A percentile compares a stretch with the other conserved stretches of the same genome.
These are phyloP conservation scores for Vigna reflexopilosa DNA, from an alignment of 306 rosid species.

Conservation along the genomic window DNA sequence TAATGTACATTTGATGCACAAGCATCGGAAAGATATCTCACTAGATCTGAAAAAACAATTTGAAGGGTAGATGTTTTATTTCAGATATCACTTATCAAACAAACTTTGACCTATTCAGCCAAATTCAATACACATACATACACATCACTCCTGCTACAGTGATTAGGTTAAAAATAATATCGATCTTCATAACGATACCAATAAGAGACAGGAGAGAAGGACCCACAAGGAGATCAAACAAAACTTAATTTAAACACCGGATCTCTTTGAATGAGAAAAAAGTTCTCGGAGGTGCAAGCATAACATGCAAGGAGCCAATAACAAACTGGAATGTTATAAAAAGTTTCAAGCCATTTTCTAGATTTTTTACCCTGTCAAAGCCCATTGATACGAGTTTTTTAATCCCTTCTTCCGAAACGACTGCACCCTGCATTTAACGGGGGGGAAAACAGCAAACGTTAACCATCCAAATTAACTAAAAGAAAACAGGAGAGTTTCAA, in stretches of 20 bases:
- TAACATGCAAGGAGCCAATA: conserved; percentile 14
- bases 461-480: conserved; percentile 42
- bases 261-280: conserved; percentile 23
- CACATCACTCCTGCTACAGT: neutral
- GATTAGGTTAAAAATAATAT: neutral
- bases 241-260: neutral
- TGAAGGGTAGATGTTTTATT: neutral
- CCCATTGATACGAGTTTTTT: conserved; percentile 91
- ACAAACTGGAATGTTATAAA: conserved; percentile 1
- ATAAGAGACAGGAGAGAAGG: neutral
- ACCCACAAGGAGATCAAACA: neutral
- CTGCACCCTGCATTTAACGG: conserved; percentile 62
- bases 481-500: conserved; percentile 31
- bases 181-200: neutral
- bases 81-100: conserved; percentile 8
- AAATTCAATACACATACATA: neutral
- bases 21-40: conserved; percentile 24
- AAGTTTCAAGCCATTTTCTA: conserved; percentile 34
- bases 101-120: neutral
- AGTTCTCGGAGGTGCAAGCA: conserved; percentile 6
- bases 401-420: conserved; percentile 76
- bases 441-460: conserved; percentile 37
- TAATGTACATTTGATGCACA: conserved; percentile 36
- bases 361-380: conserved; percentile 80
- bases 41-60: neutral